phyloP scores from a whole-genome alignment of 129 eudicot species.

The Centella asiatica region DNA sequence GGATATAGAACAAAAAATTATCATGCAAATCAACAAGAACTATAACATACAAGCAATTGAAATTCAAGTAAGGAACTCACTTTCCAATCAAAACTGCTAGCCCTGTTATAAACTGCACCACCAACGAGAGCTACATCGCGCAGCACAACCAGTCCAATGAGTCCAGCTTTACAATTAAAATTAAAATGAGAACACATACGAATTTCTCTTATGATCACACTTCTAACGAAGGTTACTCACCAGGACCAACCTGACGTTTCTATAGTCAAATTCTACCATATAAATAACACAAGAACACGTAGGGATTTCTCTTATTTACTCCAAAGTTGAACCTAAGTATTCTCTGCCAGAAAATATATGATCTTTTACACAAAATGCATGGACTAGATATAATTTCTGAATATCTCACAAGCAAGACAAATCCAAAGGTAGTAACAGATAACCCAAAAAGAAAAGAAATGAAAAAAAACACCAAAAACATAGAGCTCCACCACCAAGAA shows the following conservation, averaged over 20 bases:
- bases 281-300: no score
- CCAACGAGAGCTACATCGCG: constrained; percentile 88
- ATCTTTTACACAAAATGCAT: no score
- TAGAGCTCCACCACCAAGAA: not conserved
- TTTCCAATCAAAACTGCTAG: constrained; percentile 58
- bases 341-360: no score
- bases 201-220: no score
- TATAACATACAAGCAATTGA: not conserved
- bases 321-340: no score
- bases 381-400: not conserved
- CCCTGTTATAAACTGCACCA: constrained; percentile 89
- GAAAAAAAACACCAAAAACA: no score
- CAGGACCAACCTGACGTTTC: no score
- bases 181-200: not conserved
- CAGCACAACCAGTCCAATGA: constrained; percentile 74
- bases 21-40: not conserved
- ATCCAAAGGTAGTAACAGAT: not conserved
- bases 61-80: constrained; percentile 26
- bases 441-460: no score
- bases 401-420: not conserved
- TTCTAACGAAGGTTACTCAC: no score
- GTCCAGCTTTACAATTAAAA: constrained; percentile 67
- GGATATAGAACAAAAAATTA: constrained; percentile 2
- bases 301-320: no score
- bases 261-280: no score